These are phyloP conservation scores for Colletotrichum chrysophilum DNA, from an alignment of 2,329 filamentous ascomycete genomes.

Conservation along the genomic window DNA sequence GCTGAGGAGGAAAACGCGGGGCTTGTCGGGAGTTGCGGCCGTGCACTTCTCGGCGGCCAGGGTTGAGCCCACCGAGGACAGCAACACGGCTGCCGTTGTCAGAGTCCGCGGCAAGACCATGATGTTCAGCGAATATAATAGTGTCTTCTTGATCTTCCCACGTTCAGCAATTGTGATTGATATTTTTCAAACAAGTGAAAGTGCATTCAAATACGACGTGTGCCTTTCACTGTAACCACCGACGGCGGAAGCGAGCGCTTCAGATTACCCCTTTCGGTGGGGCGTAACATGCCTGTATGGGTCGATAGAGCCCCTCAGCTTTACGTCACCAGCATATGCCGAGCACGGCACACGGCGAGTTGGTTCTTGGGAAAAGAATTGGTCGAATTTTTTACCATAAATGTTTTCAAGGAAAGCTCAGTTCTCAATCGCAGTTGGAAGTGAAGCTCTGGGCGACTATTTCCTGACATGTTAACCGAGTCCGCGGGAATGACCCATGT, in stretches of 20 bases:
- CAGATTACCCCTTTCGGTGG: neutral
- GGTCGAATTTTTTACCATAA: neutral
- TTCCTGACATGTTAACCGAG: neutral
- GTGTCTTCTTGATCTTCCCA: neutral
- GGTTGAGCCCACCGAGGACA: neutral
- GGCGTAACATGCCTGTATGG: neutral
- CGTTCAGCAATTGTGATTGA: fast-evolving
- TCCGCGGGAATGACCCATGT: neutral
- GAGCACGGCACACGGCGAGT: neutral
- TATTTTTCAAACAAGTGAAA: neutral
- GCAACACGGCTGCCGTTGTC: neutral
- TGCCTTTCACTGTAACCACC: neutral
- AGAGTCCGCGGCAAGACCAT: neutral
- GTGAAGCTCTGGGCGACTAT: neutral
- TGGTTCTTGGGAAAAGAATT: neutral
- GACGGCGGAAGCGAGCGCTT: neutral
- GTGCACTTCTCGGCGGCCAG: neutral
- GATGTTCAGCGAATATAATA: neutral
- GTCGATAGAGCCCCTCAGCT: neutral
- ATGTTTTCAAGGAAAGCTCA: neutral
- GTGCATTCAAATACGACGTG: neutral
- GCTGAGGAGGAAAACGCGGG: slow-evolving; percentile 36
- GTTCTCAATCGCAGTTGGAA: neutral
- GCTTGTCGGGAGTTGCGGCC: slow-evolving; percentile 8
- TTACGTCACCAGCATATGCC: neutral